These are phyloP conservation scores for Venturia oleaginea DNA, from an alignment of 2,329 filamentous ascomycete species.

Conservation along the genomic window DNA sequence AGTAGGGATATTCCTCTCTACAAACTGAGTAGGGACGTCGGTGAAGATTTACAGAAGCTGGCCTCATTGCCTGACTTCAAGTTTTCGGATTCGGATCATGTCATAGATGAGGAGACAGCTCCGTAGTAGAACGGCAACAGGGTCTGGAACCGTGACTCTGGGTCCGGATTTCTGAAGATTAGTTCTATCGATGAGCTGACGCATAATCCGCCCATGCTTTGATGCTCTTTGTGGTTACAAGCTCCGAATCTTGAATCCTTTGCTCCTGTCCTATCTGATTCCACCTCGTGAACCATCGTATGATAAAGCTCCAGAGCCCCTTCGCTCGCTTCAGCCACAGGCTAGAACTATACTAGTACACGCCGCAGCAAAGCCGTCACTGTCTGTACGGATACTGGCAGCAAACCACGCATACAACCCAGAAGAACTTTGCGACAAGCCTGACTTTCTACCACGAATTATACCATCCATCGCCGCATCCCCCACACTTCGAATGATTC, in stretches of 20 bases:
- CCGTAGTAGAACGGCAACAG: neutral
- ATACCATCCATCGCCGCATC: neutral
- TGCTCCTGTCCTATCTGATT: neutral
- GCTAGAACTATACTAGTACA: neutral
- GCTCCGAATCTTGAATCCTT: too few species aligned
- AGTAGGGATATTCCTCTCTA: neutral
- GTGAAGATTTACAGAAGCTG: neutral
- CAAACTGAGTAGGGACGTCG: neutral
- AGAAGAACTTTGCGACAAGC: neutral
- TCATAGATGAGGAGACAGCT: neutral
- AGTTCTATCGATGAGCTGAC: neutral
- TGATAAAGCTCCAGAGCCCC: too few species aligned
- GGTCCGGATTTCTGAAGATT: neutral
- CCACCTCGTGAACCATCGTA: too few species aligned
- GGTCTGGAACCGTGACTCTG: neutral
- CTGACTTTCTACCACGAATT: neutral
- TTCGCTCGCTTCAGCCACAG: neutral
- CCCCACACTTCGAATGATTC: neutral
- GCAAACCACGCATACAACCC: neutral
- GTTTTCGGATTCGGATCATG: too few species aligned
- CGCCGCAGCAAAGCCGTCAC: conserved; percentile 3
- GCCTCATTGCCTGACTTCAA: neutral
- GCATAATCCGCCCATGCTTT: neutral
- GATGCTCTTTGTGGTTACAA: too few species aligned
- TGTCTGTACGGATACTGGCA: neutral